Base-by-base conservation (phyloP, 2,329 filamentous ascomycete species). In the Aspergillus glaucus region DNA sequence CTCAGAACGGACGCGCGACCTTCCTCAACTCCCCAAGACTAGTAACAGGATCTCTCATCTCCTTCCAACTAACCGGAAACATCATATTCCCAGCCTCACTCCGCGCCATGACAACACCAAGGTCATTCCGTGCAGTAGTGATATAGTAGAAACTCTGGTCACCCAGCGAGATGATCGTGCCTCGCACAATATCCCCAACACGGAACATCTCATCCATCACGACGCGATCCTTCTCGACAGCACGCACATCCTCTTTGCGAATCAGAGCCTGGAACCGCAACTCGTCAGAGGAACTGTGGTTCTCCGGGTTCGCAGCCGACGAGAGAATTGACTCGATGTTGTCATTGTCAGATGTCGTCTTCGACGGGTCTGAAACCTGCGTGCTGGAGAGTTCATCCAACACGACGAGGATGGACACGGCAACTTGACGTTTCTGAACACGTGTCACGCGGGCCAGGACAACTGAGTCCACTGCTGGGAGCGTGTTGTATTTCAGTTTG, bases 81-180 rank as follows among this genome's bases (percentile, higher is more conserved):
- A 97, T 95, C 60, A 87, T 81, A 70, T 94, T 92, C 1, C 91
- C 91, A 2, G 80, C 81, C 66, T 95, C 89, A 64, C 89, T 94
- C 58, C 81, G 85, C 8, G 92, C 93, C 83, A 97, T 88, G 36
- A 98, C 87, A 50, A 97, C 92, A 2, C 93, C 93, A 37, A 95
- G 77, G 65, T 95, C 87, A 69, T 98, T 97, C 57, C 82, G 82
- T 24, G 90, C 89, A 1, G 93, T 98, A 22, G 85, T 87, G n/a
- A 95, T 79, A 68, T 96, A 98, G 68, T 97, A 98, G 62, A 88
- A 95, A 45, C 87, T 84, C 72, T 97, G 91, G 65, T 98, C 93
- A 34, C 93, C 93, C 12, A 97, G 72, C 6, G 87, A 93, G 50
- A 95, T 93, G 62, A 98, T 90, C 48, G 85, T 80, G 4, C 89